Base-by-base conservation (phyloP, 2,329 filamentous ascomycete genomes). In the Clarireedia sp. region DNA sequence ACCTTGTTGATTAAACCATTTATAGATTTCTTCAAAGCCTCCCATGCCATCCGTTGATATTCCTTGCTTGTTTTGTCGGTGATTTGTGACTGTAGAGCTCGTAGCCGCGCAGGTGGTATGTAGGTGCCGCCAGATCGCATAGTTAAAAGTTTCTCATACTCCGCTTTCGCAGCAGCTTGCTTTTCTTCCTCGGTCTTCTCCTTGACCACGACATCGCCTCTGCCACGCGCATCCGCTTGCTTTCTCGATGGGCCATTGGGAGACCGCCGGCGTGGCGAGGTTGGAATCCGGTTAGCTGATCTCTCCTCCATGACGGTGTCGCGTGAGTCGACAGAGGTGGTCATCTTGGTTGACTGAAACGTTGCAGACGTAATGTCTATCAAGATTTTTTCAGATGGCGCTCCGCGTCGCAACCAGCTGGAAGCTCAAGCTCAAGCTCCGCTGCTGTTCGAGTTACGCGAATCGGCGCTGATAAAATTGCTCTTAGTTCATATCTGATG, bases 1-100 rank as follows among this genome's bases (percentile, higher is more conserved):
- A 96, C 88, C 77, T 99, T 99, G 80, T 99, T 99, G 79, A 99
- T 96, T 62, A 99, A 75, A 65, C 94, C 94, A 69, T 99, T 97
- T 74, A 99, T 96, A 48, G 89, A 94, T 77, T 99, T 99, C 76
- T 99, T 99, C 67, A 99, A 76, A 12, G 92, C 92, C 73, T 99
- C 94, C 94, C 94, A 99, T 8, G 91, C 90, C 89, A 99, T 95
- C 66, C 94, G 89, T 79, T 97, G 94, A 69, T 96, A 97, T 74
- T 97, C 94, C 72, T 96, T 95, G 72, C 86, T 95, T 54, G 81
- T 85, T 77, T 95, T 96, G 74, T 99, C 94, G 59, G 90, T 96
- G 71, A 99, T 96, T 73, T 96, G 90, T 52, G 91, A 89, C 75
- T 99, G 94, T 59, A 99, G 81, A 40, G 92, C 92, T 64, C 90